Evolutionary conservation across 2,329 filamentous ascomycete genomes (phyloP).

Genomic region (Hymenoscyphus linearis): DNA sequence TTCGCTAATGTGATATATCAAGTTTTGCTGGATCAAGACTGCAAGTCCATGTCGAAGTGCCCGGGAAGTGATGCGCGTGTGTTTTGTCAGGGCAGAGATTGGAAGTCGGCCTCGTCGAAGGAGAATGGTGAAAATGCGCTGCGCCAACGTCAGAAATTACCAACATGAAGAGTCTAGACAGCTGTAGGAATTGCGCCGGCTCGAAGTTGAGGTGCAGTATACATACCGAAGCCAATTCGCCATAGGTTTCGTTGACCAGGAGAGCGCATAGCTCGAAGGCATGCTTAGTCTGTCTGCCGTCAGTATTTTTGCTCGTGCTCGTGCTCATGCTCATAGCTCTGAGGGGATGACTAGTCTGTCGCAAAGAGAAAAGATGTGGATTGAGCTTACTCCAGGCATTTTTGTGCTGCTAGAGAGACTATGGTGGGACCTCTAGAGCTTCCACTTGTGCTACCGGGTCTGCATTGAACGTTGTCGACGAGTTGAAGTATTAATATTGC

Average conservation of each 20-base stretch:
- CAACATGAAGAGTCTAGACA: background rate
- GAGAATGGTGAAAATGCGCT: slow-evolving; percentile 83
- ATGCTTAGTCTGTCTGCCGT: slow-evolving; percentile 55
- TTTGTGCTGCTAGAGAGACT: slow-evolving; percentile 67
- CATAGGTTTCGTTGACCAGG: slow-evolving; percentile 82
- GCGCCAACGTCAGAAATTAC: slow-evolving; percentile 26
- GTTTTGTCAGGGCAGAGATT: slow-evolving; percentile 61
- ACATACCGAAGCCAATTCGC: slow-evolving; percentile 85
- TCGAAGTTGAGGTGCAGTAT: slow-evolving; percentile 2
- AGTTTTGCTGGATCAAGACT: slow-evolving; percentile 82
- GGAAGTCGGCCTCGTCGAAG: slow-evolving; percentile 73
- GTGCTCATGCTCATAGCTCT: background rate
- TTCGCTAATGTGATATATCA: slow-evolving; percentile 69
- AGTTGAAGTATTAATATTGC: slow-evolving; percentile 1
- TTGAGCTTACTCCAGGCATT: slow-evolving; percentile 50
- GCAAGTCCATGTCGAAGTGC: slow-evolving; percentile 77
- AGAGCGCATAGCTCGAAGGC: slow-evolving; percentile 85
- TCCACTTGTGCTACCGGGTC: slow-evolving; percentile 61
- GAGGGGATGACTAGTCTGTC: slow-evolving; percentile 13
- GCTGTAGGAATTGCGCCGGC: background rate
- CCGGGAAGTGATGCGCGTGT: slow-evolving; percentile 66
- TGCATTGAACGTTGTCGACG: slow-evolving; percentile 25
- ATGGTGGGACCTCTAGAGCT: slow-evolving; percentile 76
- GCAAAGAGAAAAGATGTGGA: slow-evolving; percentile 15
- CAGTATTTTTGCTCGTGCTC: slow-evolving; percentile 7